phyloP scores from a whole-genome alignment of 805 yeast species.

The Hanseniaspora lindneri region DNA sequence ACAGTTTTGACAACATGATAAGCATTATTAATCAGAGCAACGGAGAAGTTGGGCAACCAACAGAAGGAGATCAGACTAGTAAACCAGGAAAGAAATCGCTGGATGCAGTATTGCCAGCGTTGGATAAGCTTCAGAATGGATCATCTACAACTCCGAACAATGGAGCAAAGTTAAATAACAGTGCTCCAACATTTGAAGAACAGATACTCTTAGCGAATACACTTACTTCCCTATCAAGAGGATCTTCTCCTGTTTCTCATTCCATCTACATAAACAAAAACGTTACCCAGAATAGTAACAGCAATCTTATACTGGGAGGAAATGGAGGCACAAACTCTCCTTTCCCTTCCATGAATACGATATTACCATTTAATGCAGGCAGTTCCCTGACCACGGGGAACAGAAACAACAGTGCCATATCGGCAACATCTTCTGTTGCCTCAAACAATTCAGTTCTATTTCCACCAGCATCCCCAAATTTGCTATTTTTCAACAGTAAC shows the following conservation, averaged over 20 bases:
- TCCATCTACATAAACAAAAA: constrained; percentile 2
- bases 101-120: background rate
- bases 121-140: constrained; percentile 9
- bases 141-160: background rate
- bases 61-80: background rate
- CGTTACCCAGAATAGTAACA: background rate
- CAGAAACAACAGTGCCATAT: constrained; percentile 11
- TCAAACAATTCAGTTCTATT: constrained; percentile 11
- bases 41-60: background rate
- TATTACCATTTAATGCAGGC: background rate
- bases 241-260: constrained; percentile 9
- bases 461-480: constrained; percentile 6
- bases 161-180: background rate
- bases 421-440: constrained; percentile 10
- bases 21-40: background rate
- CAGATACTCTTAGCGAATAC: constrained; percentile 11
- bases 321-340: constrained; percentile 4
- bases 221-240: constrained; percentile 10
- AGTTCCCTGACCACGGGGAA: constrained; percentile 9
- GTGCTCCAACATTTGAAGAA: constrained; percentile 7
- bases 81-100: constrained; percentile 2
- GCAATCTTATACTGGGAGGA: background rate
- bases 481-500: constrained; percentile 5
- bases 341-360: background rate
- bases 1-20: constrained; percentile 1